Evolutionary conservation across 306 rosid genomes (phyloP).

Genomic region (Glycine latifolia): DNA sequence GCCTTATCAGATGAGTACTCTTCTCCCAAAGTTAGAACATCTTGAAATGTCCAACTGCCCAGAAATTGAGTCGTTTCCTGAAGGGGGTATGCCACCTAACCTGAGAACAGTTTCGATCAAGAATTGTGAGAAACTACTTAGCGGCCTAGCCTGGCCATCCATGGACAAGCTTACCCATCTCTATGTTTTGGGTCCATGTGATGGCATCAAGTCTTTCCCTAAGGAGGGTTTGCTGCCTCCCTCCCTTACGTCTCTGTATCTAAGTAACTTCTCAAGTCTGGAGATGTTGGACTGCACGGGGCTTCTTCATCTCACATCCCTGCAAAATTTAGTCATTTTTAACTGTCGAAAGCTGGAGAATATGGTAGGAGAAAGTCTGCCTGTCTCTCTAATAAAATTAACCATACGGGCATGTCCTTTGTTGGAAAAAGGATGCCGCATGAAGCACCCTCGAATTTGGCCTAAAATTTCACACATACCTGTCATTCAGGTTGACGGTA

Average conservation of each 20-base stretch:
- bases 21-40: not conserved
- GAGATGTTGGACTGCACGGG: not conserved
- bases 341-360: not conserved
- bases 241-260: not conserved
- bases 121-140: not conserved
- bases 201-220: constrained; percentile 18
- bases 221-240: not conserved
- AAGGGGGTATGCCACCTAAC: not conserved
- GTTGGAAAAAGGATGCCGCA: not conserved
- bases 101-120: not conserved
- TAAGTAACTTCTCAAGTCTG: not conserved
- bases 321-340: fast-evolving
- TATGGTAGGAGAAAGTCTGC: not conserved
- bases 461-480: not conserved
- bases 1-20: not conserved
- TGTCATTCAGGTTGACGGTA: not conserved
- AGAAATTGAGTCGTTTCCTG: not conserved
- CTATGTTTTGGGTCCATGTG: not conserved
- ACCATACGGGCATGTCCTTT: fast-evolving
- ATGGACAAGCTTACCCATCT: not conserved
- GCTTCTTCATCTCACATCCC: not conserved
- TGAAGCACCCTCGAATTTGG: not conserved
- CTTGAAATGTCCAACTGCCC: not conserved
- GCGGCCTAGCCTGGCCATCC: not conserved
- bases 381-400: not conserved